Evolutionary conservation across 2,329 filamentous ascomycete genomes (phyloP).

Genomic region (Didymella segeticola): DNA sequence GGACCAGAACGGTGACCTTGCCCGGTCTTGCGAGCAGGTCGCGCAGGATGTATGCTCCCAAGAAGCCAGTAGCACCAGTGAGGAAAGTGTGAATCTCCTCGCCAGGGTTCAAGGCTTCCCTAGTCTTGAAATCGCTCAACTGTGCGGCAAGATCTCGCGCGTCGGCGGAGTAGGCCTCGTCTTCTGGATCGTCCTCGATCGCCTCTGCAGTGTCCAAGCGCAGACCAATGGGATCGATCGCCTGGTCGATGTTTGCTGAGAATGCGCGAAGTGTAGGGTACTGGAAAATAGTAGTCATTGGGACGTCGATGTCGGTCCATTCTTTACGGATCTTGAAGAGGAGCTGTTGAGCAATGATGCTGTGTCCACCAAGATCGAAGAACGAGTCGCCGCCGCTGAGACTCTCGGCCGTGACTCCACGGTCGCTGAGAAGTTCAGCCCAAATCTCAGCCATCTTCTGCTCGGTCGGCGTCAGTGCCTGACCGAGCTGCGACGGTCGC

Average conservation of each 20-base stretch:
- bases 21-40: constrained; percentile 73
- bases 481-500: constrained; percentile 53
- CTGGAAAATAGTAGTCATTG: constrained; percentile 74
- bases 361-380: constrained; percentile 83
- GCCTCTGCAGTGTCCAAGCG: constrained; percentile 50
- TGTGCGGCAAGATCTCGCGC: constrained; percentile 58
- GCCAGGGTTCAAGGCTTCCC: constrained; percentile 50
- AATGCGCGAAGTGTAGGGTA: constrained; percentile 68
- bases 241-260: constrained; percentile 59
- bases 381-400: constrained; percentile 70
- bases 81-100: constrained; percentile 71
- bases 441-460: constrained; percentile 73
- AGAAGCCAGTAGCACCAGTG: constrained; percentile 89
- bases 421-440: constrained; percentile 69
- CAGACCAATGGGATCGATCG: constrained; percentile 57
- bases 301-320: constrained; percentile 68
- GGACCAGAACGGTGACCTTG: constrained; percentile 77
- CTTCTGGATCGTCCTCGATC: constrained; percentile 56
- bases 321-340: constrained; percentile 72
- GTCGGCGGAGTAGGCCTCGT: constrained; percentile 61
- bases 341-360: constrained; percentile 81
- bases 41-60: constrained; percentile 79
- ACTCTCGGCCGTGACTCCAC: constrained; percentile 69
- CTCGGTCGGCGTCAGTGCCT: constrained; percentile 64
- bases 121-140: constrained; percentile 51